phyloP scores from a whole-genome alignment of 2,329 filamentous ascomycete species.

The Cordyceps farinosa region DNA sequence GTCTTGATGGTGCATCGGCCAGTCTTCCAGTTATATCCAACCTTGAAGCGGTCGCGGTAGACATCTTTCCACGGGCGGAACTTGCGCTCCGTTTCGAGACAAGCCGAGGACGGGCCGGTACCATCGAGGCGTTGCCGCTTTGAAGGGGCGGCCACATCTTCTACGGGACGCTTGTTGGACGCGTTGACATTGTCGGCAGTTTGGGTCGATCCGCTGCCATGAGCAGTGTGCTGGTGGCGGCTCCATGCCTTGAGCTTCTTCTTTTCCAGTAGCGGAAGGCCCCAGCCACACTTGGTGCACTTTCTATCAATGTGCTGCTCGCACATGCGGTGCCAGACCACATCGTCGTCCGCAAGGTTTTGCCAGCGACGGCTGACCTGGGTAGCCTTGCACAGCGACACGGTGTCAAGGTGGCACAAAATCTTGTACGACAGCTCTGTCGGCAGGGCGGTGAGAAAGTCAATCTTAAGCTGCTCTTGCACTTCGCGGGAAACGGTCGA shows the following conservation, averaged over 20 bases:
- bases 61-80: conserved; percentile 88
- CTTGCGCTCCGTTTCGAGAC: conserved; percentile 43
- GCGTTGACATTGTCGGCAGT: conserved; percentile 29
- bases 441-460: conserved; percentile 86
- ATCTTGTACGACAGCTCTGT: conserved; percentile 92
- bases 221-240: conserved; percentile 69
- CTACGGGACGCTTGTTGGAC: conserved; percentile 34
- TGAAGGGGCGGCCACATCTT: conserved; percentile 28
- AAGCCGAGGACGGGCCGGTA: conserved; percentile 28
- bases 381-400: conserved; percentile 90
- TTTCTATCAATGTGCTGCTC: conserved; percentile 94
- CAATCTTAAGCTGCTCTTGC: conserved; percentile 93
- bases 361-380: conserved; percentile 91
- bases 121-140: conserved; percentile 34
- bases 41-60: conserved; percentile 91
- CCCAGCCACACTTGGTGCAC: conserved; percentile 94
- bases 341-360: conserved; percentile 88
- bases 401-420: conserved; percentile 86
- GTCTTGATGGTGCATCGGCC: conserved; percentile 80
- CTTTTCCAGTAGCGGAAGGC: conserved; percentile 81
- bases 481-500: conserved; percentile 89
- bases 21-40: conserved; percentile 97
- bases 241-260: conserved; percentile 85
- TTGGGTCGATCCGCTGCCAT: conserved; percentile 28
- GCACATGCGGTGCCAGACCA: conserved; percentile 97